A percentile compares a stretch with the other conserved stretches of the same genome.
Evolutionary conservation across 805 yeast genomes (phyloP).

Genomic region (Candida nemodendra): DNA sequence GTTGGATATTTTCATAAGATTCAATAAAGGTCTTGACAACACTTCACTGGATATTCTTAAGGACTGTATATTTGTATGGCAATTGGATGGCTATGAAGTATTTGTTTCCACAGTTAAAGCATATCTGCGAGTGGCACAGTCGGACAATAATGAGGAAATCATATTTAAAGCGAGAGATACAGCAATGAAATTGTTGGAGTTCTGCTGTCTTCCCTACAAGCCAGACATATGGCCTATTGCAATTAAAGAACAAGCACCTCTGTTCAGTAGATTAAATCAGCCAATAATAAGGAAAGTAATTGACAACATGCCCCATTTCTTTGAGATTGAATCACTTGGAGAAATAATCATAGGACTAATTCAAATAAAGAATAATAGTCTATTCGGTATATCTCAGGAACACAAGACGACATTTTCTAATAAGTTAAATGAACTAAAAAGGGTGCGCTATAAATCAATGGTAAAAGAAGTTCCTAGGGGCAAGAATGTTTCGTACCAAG

Average conservation of each 20-base stretch:
- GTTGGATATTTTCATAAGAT: conserved; percentile 10
- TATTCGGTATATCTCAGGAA: conserved; percentile 13
- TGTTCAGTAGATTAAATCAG: conserved; percentile 11
- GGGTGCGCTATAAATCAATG: conserved; percentile 8
- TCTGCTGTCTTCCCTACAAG: conserved; percentile 15
- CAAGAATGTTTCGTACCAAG: conserved; percentile 7
- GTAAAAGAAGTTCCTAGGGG: conserved; percentile 10
- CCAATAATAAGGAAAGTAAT: conserved; percentile 12
- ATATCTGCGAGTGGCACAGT: conserved; percentile 4
- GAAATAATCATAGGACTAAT: conserved; percentile 7
- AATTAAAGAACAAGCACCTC: conserved; percentile 7
- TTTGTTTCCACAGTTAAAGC: conserved; percentile 15
- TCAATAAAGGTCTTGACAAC: conserved; percentile 4
- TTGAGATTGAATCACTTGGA: conserved; percentile 8
- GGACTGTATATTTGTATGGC: conserved; percentile 24
- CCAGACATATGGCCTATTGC: conserved; percentile 18
- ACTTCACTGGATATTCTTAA: conserved; percentile 12
- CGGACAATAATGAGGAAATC: neutral
- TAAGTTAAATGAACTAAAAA: conserved; percentile 4
- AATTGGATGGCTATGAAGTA: conserved; percentile 23
- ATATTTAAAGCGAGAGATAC: conserved; percentile 9
- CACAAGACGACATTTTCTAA: conserved; percentile 5
- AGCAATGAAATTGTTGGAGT: conserved; percentile 14
- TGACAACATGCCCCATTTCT: conserved; percentile 7
- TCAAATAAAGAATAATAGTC: conserved; percentile 12